Percentiles rank a stretch among this genome's conserved stretches.
Evolutionary conservation across 192 early-diverging fungal species (phyloP).

Genomic region (Funneliformis mosseae): DNA sequence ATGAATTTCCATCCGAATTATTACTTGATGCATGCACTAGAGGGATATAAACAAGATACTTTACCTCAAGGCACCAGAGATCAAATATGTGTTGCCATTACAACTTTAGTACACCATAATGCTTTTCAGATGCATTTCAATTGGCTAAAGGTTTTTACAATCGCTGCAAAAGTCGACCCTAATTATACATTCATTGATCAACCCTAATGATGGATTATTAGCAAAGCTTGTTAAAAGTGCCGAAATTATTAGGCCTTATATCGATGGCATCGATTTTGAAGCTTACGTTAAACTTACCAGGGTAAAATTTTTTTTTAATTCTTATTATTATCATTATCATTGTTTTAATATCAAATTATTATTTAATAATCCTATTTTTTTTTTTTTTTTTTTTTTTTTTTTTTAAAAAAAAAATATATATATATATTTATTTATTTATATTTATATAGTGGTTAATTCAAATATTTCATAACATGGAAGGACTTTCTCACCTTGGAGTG

Average conservation of each 20-base stretch:
- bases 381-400: too few species aligned
- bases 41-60: background rate
- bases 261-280: background rate
- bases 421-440: too few species aligned
- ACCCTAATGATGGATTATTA: background rate
- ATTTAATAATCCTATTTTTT: too few species aligned
- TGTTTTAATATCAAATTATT: background rate
- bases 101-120: background rate
- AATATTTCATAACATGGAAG: background rate
- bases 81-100: background rate
- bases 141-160: background rate
- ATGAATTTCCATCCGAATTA: background rate
- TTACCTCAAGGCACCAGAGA: background rate
- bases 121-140: background rate
- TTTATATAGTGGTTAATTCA: constrained; percentile 9
- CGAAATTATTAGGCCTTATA: background rate
- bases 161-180: background rate
- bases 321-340: too few species aligned
- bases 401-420: background rate
- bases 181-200: background rate
- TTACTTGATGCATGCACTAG: background rate
- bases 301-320: background rate
- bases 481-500: background rate
- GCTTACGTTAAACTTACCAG: background rate
- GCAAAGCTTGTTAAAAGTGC: background rate